A percentile compares a stretch with the other conserved stretches of the same genome.
These are phyloP conservation scores for Boletus pseudopeckii DNA, from an alignment of 768 basidiomycete genomes.

Conservation along the genomic window DNA sequence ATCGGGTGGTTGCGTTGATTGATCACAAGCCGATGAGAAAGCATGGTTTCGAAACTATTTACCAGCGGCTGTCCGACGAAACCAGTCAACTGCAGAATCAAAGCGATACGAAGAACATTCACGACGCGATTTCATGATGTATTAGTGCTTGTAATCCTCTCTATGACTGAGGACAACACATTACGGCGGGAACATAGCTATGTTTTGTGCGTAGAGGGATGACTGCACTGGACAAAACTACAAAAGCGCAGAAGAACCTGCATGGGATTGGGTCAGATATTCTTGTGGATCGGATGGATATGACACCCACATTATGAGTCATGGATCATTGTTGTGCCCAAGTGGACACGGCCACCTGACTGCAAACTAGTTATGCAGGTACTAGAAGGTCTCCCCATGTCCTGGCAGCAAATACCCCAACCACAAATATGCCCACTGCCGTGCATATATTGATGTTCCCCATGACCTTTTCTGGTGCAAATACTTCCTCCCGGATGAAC, in stretches of 20 bases:
- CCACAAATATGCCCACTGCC: conserved; percentile 63
- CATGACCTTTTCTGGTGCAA: conserved; percentile 66
- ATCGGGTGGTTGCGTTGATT: neutral
- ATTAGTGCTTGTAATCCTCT: conserved; percentile 16
- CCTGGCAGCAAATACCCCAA: conserved; percentile 66
- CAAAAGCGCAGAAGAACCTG: conserved; percentile 1
- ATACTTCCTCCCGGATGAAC: conserved; percentile 58
- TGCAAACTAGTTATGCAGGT: conserved; percentile 42
- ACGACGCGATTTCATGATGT: conserved; percentile 10
- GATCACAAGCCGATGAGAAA: neutral
- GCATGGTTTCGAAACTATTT: conserved; percentile 6
- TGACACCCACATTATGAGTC: conserved; percentile 6
- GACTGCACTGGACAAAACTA: conserved; percentile 3
- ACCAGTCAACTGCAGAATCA: conserved; percentile 5
- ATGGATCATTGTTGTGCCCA: neutral
- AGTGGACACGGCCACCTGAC: neutral
- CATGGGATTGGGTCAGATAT: neutral
- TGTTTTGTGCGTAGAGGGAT: conserved; percentile 11
- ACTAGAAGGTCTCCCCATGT: conserved; percentile 79
- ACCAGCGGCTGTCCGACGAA: conserved; percentile 8
- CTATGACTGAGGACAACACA: conserved; percentile 16
- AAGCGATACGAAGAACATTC: conserved; percentile 11
- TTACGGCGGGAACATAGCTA: conserved; percentile 21
- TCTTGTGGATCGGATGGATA: neutral
- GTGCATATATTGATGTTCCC: conserved; percentile 73